These are phyloP conservation scores for Cytospora chrysosperma DNA, from an alignment of 2,329 filamentous ascomycete genomes.

Conservation along the genomic window DNA sequence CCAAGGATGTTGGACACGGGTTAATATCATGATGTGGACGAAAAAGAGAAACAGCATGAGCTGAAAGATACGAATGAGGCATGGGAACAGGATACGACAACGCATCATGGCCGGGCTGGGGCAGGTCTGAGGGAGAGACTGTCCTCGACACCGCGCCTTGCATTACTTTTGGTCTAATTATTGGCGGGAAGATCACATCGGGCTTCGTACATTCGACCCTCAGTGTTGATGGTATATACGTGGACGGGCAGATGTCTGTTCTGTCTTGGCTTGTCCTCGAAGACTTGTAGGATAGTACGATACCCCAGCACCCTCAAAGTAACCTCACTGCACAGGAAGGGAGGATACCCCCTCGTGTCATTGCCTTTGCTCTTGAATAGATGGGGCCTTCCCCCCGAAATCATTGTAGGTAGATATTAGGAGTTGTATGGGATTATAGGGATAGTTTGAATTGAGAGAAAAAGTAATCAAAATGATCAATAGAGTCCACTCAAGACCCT, in stretches of 20 bases:
- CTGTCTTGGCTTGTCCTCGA: slow-evolving; percentile 8
- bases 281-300: slow-evolving; percentile 16
- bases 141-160: not conserved
- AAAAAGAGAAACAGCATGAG: slow-evolving; percentile 15
- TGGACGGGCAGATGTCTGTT: slow-evolving; percentile 9
- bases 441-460: not conserved
- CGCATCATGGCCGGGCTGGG: slow-evolving; percentile 6
- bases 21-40: slow-evolving; percentile 23
- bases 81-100: slow-evolving; percentile 5
- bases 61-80: slow-evolving; percentile 11
- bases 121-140: slow-evolving; percentile 11
- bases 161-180: slow-evolving; percentile 8
- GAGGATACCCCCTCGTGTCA: not conserved
- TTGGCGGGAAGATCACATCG: not conserved
- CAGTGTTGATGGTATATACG: slow-evolving; percentile 9
- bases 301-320: slow-evolving; percentile 15
- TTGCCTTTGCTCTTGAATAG: not conserved
- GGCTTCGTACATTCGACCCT: slow-evolving; percentile 2
- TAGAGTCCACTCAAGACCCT: not conserved
- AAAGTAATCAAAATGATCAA: not conserved
- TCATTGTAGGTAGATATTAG: not conserved
- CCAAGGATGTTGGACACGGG: slow-evolving; percentile 12
- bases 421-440: not conserved
- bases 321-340: not conserved
- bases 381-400: not conserved